Base-by-base conservation (phyloP, 306 rosid species). In the Mimosa bimucronata region DNA sequence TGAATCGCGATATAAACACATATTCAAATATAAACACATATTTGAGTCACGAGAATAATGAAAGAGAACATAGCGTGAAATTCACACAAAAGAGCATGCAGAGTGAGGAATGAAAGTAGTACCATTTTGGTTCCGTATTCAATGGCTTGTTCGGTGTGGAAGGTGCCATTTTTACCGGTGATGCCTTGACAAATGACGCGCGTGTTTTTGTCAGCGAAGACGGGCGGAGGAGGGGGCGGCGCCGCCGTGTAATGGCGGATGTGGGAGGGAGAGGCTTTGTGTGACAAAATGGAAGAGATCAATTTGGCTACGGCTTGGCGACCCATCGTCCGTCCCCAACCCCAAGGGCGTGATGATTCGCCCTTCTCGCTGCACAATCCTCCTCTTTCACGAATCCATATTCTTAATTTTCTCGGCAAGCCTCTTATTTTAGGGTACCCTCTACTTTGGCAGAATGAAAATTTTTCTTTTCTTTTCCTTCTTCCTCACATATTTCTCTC, bases 41-140 rank as follows among this genome's bases (percentile, higher is more conserved):
- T n/a, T n/a, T n/a, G n/a, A n/a, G 29, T 14, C 78, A 12, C 68
- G 6, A 21, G 38, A 74, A 74, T 74, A 14, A 21, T 21, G 29
- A 72, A 73, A 19, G 30, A 31, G 31, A 52, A 52, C n/a, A 73
- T 34, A 25, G 31, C 66, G 45, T 73, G 8, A 9, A 14, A 30
- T 52, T 31, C 31, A 72, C 42, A 50, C 45, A 72, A 16, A 1
- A 28, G 21, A 9, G 46, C 28, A 57, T n/a, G n/a, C n/a, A n/a
- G n/a, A n/a, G n/a, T n/a, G 26, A 30, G 26, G 62, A 30, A 19
- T n/a, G 15, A 25, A 52, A 34, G 31, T n/a, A n/a, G n/a, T 61
- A 92, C 99, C 99, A 96, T 96, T 81, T 96, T 96, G 75, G 99
- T 96, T 84, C 99, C 99, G 58, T 96, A 96, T 82, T 96, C 97